Conservation (phyloP, 2,329 filamentous ascomycete genomes). For the Pseudogymnoascus sp. region DNA sequence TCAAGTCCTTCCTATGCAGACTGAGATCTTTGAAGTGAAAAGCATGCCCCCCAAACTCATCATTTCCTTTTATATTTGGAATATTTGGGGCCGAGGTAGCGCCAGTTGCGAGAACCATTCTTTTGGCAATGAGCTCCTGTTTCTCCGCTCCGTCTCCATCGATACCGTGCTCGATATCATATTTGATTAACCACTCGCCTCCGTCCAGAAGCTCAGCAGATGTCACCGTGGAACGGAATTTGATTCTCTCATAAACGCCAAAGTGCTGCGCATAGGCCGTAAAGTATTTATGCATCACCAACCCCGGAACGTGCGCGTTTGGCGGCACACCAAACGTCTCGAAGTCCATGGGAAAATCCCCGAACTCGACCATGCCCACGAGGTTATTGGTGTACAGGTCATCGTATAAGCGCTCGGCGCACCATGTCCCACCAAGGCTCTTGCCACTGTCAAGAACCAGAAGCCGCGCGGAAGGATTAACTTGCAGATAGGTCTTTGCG, state of each 20-base stretch:
- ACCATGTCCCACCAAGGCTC: constrained; percentile 62
- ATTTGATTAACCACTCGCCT: neutral
- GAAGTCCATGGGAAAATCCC: constrained; percentile 50
- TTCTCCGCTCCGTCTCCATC: neutral
- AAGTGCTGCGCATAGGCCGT: constrained; percentile 47
- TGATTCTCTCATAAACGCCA: constrained; percentile 40
- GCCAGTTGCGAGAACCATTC: constrained; percentile 46
- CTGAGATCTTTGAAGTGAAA: neutral
- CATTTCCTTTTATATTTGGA: constrained; percentile 40
- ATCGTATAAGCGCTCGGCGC: constrained; percentile 56
- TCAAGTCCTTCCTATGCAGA: neutral
- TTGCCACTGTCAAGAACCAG: constrained; percentile 50
- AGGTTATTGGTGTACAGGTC: constrained; percentile 67
- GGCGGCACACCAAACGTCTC: constrained; percentile 18
- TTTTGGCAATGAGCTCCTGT: constrained; percentile 16
- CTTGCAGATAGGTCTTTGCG: constrained; percentile 51
- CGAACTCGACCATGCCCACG: constrained; percentile 62
- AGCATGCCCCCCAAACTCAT: constrained; percentile 34
- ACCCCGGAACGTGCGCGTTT: constrained; percentile 52
- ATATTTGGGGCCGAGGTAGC: constrained; percentile 42
- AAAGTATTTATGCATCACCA: constrained; percentile 48
- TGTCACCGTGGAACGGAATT: constrained; percentile 42
- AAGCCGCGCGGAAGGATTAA: constrained; percentile 48
- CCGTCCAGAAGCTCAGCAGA: constrained; percentile 9
- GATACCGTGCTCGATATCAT: neutral